Percentiles rank a stretch among this genome's conserved stretches.
These are phyloP conservation scores for Rhizomucor miehei DNA, from an alignment of 371 early-diverging fungal genomes.

Conservation along the genomic window DNA sequence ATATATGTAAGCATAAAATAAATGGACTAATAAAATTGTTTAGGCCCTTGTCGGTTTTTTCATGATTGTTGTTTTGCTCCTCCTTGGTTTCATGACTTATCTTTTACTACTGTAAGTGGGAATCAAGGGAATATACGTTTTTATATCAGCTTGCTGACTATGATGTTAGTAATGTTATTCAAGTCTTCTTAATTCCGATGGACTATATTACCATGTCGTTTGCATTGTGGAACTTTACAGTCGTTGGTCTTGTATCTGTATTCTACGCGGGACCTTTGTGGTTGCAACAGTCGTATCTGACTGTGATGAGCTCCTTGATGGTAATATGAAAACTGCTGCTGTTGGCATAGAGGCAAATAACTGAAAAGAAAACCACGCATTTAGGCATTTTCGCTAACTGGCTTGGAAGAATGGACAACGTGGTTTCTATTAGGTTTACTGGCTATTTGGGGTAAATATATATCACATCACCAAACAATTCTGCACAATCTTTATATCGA, in stretches of 20 bases:
- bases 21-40: no score
- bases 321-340: slow-evolving; percentile 21
- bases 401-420: slow-evolving; percentile 73
- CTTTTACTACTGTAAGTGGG: slow-evolving; percentile 51
- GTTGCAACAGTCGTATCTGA: slow-evolving; percentile 77
- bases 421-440: slow-evolving; percentile 82
- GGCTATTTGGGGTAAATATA: slow-evolving; percentile 76
- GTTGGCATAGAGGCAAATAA: no score
- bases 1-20: no score
- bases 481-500: no score
- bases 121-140: slow-evolving; percentile 13
- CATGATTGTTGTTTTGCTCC: slow-evolving; percentile 64
- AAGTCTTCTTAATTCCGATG: slow-evolving; percentile 65
- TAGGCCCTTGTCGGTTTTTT: slow-evolving; percentile 74
- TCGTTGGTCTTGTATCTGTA: slow-evolving; percentile 73
- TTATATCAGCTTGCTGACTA: background rate
- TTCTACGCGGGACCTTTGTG: slow-evolving; percentile 82
- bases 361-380: background rate
- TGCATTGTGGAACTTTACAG: slow-evolving; percentile 77
- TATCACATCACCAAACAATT: background rate
- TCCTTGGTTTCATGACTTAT: slow-evolving; percentile 80
- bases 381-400: slow-evolving; percentile 73
- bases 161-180: slow-evolving; percentile 41
- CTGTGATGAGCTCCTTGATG: slow-evolving; percentile 82
- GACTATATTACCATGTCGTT: slow-evolving; percentile 76